Conservation (phyloP, 495 filamentous ascomycete species). For the Peziza echinospora region DNA sequence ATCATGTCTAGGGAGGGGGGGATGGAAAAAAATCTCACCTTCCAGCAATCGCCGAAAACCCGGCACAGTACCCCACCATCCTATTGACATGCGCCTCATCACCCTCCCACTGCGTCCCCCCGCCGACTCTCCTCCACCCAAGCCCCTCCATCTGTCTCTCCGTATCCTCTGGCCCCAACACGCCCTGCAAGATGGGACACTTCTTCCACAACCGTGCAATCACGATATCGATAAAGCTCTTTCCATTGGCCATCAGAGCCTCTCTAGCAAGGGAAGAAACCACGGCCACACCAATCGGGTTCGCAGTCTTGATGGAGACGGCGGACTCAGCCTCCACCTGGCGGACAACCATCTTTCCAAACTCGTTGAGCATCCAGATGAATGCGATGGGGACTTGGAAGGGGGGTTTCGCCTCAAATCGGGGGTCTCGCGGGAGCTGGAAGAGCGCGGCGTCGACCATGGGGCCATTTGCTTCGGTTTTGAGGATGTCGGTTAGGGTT, state of each 20-base stretch:
- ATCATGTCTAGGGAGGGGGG: neutral
- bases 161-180: slow-evolving; percentile 54
- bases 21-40: slow-evolving; percentile 8
- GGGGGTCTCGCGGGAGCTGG: slow-evolving; percentile 34
- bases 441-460: slow-evolving; percentile 46
- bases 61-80: slow-evolving; percentile 67
- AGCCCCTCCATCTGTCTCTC: slow-evolving; percentile 42
- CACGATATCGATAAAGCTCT: slow-evolving; percentile 60
- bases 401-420: slow-evolving; percentile 28
- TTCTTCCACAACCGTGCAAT: slow-evolving; percentile 64
- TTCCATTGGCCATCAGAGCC: slow-evolving; percentile 44
- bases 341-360: slow-evolving; percentile 52
- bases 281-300: slow-evolving; percentile 58
- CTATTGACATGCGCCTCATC: slow-evolving; percentile 53
- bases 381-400: slow-evolving; percentile 38
- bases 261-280: slow-evolving; percentile 51
- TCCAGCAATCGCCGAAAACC: slow-evolving; percentile 47
- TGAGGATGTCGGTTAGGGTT: slow-evolving; percentile 9
- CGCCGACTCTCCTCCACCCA: slow-evolving; percentile 48
- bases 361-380: slow-evolving; percentile 62
- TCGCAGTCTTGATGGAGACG: slow-evolving; percentile 46
- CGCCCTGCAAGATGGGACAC: slow-evolving; percentile 75
- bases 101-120: slow-evolving; percentile 32
- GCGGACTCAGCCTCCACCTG: slow-evolving; percentile 59
- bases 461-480: slow-evolving; percentile 22